phyloP scores from a whole-genome alignment of 2,329 filamentous ascomycete genomes.

The Ascochyta koolunga region DNA sequence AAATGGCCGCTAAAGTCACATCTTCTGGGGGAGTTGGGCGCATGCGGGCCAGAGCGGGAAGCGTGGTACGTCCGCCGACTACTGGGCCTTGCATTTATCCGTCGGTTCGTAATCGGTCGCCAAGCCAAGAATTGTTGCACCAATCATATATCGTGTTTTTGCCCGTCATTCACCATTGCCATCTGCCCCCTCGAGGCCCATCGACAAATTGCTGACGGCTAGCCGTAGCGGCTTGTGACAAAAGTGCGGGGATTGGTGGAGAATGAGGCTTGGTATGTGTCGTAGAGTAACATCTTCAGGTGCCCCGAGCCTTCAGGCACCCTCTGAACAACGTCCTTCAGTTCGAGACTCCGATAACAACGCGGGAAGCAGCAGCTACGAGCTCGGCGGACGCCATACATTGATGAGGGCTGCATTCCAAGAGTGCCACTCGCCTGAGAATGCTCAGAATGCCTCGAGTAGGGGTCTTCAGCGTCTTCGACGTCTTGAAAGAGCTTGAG shows the following conservation, averaged over 20 bases:
- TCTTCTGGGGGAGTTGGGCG: conserved; percentile 34
- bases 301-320: conserved; percentile 15
- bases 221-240: conserved; percentile 12
- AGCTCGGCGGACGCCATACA: conserved; percentile 16
- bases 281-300: conserved; percentile 5
- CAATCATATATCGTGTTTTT: conserved; percentile 24
- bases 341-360: conserved; percentile 12
- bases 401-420: conserved; percentile 13
- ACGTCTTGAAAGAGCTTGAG: conserved; percentile 12
- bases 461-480: conserved; percentile 1
- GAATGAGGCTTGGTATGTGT: conserved; percentile 22
- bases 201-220: conserved; percentile 34
- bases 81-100: conserved; percentile 39
- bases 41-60: conserved; percentile 31
- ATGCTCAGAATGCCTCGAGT: conserved; percentile 6
- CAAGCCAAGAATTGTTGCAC: conserved; percentile 36
- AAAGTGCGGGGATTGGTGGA: conserved; percentile 40
- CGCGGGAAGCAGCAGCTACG: conserved; percentile 9
- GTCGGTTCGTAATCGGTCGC: conserved; percentile 26
- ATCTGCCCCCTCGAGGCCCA: conserved; percentile 33
- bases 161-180: conserved; percentile 15
- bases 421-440: conserved; percentile 9
- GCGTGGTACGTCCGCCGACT: conserved; percentile 27
- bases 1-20: conserved; percentile 30
- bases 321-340: conserved; percentile 12